A percentile compares a stretch with the other conserved stretches of the same genome.
Conservation (phyloP, 495 filamentous ascomycete genomes). For the Clavariopsis aquatica region DNA sequence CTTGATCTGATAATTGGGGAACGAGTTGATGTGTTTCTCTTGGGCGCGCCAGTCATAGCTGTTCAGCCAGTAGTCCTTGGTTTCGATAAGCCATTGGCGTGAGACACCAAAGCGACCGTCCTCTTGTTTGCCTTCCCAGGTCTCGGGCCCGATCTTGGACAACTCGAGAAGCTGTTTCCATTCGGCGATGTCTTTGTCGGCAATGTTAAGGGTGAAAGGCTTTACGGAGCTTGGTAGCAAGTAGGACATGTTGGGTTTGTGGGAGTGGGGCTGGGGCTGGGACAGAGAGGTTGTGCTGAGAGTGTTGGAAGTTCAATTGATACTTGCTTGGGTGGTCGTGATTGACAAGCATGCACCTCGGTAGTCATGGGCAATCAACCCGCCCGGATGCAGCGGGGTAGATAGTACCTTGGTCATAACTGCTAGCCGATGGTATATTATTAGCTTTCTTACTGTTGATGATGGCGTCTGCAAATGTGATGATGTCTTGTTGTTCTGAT, state of each 20-base stretch:
- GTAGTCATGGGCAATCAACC: background rate
- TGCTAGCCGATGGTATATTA: no score
- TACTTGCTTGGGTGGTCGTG: background rate
- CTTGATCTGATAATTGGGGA: constrained; percentile 61
- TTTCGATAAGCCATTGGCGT: constrained; percentile 56
- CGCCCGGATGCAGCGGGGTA: background rate
- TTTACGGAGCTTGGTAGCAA: constrained; percentile 18
- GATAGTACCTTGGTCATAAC: no score
- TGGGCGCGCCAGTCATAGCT: constrained; percentile 51
- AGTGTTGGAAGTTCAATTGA: background rate
- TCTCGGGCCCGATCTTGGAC: constrained; percentile 54
- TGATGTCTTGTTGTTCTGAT: no score
- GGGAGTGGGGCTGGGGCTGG: no score
- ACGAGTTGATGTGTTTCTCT: constrained; percentile 61
- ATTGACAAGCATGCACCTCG: background rate
- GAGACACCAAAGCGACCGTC: constrained; percentile 55
- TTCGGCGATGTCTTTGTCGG: constrained; percentile 51
- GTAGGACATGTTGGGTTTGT: constrained; percentile 26
- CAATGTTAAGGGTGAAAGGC: constrained; percentile 51
- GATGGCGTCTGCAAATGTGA: no score
- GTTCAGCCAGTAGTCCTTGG: constrained; percentile 56
- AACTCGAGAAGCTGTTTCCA: constrained; percentile 54
- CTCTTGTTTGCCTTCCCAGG: constrained; percentile 53
- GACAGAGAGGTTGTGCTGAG: background rate
- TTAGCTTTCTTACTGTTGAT: no score